These are phyloP conservation scores for Cyberlindnera euphorbiiphila DNA, from an alignment of 805 yeast species.

Conservation along the genomic window DNA sequence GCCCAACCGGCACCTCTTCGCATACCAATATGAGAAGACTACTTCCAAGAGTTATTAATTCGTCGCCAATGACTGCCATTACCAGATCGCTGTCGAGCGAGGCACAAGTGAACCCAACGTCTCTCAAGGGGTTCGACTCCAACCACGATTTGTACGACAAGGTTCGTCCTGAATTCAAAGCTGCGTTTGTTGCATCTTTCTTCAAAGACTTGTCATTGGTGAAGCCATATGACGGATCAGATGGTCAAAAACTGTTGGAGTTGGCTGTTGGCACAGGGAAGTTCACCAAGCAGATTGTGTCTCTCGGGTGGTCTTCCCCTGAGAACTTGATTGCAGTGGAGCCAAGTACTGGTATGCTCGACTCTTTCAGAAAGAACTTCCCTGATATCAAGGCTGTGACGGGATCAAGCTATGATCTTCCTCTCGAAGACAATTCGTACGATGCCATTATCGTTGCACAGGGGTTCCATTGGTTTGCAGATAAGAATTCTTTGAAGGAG, in stretches of 20 bases:
- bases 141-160: constrained; percentile 51
- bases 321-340: constrained; percentile 44
- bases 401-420: constrained; percentile 46
- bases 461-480: constrained; percentile 68
- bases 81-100: not conserved
- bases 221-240: constrained; percentile 10
- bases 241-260: constrained; percentile 37
- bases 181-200: constrained; percentile 40
- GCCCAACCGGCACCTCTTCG: too few species aligned
- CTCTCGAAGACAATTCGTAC: constrained; percentile 38
- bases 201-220: constrained; percentile 35
- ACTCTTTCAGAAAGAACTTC: constrained; percentile 41
- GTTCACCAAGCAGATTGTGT: constrained; percentile 44
- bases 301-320: constrained; percentile 32
- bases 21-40: too few species aligned
- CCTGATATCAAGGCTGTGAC: constrained; percentile 37
- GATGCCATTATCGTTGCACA: constrained; percentile 56
- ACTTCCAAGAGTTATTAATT: too few species aligned
- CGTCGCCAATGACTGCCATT: too few species aligned
- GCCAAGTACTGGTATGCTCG: constrained; percentile 56
- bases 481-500: constrained; percentile 43
- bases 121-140: constrained; percentile 45
- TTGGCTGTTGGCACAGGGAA: constrained; percentile 65
- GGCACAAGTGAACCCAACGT: constrained; percentile 30
- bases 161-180: constrained; percentile 48